phyloP scores from a whole-genome alignment of 2,329 filamentous ascomycete genomes.

The Clonostachys sp. region DNA sequence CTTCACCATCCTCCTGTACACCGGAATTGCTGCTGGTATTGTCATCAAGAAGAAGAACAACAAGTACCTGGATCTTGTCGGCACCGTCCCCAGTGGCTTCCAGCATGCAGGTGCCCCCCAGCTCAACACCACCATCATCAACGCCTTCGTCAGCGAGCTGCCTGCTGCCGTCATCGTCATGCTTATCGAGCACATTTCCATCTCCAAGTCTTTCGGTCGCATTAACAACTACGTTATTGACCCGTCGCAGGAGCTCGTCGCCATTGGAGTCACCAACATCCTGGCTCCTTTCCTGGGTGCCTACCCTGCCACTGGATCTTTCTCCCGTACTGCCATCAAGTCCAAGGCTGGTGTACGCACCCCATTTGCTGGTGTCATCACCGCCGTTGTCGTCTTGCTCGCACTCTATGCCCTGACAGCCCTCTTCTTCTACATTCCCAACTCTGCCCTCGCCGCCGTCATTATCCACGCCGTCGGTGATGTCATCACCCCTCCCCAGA shows the following conservation, averaged over 20 bases:
- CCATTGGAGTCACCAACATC: constrained; percentile 71
- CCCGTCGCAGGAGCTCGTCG: constrained; percentile 74
- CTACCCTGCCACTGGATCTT: constrained; percentile 85
- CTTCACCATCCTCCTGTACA: constrained; percentile 78
- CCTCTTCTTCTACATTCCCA: constrained; percentile 87
- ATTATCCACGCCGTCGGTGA: constrained; percentile 91
- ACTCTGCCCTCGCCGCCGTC: constrained; percentile 68
- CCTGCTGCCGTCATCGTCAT: constrained; percentile 74
- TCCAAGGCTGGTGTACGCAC: constrained; percentile 90
- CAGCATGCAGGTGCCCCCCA: constrained; percentile 62
- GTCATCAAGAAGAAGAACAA: constrained; percentile 56
- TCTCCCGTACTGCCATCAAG: constrained; percentile 88
- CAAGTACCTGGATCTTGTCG: constrained; percentile 60
- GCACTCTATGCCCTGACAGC: constrained; percentile 79
- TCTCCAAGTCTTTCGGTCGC: constrained; percentile 76
- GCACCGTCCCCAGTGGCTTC: constrained; percentile 69
- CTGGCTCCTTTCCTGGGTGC: constrained; percentile 75
- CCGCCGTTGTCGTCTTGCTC: constrained; percentile 74
- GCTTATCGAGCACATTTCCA: constrained; percentile 77
- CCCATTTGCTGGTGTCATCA: constrained; percentile 81
- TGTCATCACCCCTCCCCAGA: constrained; percentile 77
- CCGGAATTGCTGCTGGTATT: constrained; percentile 67
- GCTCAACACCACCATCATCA: constrained; percentile 57
- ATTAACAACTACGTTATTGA: constrained; percentile 80
- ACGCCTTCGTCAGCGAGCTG: constrained; percentile 58